These are phyloP conservation scores for Penicillium crystallinum DNA, from an alignment of 495 filamentous ascomycete genomes.

Conservation along the genomic window DNA sequence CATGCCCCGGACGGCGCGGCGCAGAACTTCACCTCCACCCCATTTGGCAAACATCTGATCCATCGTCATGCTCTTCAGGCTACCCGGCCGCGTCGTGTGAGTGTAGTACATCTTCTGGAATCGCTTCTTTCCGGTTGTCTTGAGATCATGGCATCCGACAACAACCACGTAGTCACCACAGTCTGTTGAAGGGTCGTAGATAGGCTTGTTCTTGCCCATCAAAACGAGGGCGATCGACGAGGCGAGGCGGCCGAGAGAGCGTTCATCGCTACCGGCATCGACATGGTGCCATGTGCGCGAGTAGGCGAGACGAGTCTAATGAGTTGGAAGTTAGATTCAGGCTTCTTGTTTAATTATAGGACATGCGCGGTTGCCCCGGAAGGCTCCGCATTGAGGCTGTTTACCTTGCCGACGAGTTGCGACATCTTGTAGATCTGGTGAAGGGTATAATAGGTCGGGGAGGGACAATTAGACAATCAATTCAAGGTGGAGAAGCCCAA, in stretches of 20 bases:
- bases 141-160: slow-evolving; percentile 76
- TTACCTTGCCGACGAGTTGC: slow-evolving; percentile 45
- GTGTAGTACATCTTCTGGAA: slow-evolving; percentile 92
- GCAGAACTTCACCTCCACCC: slow-evolving; percentile 88
- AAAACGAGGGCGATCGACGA: slow-evolving; percentile 84
- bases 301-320: slow-evolving; percentile 91
- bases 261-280: slow-evolving; percentile 57
- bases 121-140: slow-evolving; percentile 86
- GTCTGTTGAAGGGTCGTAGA: slow-evolving; percentile 92
- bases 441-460: neutral
- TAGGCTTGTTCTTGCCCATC: slow-evolving; percentile 99
- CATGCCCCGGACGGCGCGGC: slow-evolving; percentile 93
- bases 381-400: slow-evolving; percentile 9
- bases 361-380: neutral
- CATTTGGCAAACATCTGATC: slow-evolving; percentile 89
- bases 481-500: neutral
- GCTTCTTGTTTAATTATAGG: neutral
- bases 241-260: slow-evolving; percentile 77
- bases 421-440: slow-evolving; percentile 33
- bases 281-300: slow-evolving; percentile 88
- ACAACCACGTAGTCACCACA: slow-evolving; percentile 99
- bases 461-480: neutral
- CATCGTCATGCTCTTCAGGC: slow-evolving; percentile 85
- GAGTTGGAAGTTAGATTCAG: slow-evolving; percentile 3
- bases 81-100: slow-evolving; percentile 86